phyloP scores from a whole-genome alignment of 345 rosid species.

The Cardamine chenopodiifolia region DNA sequence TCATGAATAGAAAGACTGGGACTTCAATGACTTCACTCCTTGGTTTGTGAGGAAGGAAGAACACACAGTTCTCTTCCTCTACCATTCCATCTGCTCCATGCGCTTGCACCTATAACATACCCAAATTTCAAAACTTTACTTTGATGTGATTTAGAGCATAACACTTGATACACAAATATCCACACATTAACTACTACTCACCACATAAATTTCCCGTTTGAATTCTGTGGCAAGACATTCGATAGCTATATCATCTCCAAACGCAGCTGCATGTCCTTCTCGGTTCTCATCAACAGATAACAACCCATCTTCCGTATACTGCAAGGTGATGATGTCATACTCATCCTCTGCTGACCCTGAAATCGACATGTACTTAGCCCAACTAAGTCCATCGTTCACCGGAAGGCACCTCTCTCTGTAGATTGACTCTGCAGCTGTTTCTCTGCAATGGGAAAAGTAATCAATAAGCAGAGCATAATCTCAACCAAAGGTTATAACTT shows the following conservation, averaged over 20 bases:
- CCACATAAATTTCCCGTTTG: conserved; percentile 89
- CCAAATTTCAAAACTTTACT: conserved; percentile 20
- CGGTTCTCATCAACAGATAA: conserved; percentile 87
- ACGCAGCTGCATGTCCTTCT: conserved; percentile 86
- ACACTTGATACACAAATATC: neutral
- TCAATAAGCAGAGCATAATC: neutral
- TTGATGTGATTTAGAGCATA: neutral
- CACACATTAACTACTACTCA: conserved; percentile 30
- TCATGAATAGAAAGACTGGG: conserved; percentile 95
- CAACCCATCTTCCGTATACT: conserved; percentile 92
- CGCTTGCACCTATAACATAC: conserved; percentile 75
- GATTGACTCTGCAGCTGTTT: conserved; percentile 87
- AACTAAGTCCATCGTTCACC: conserved; percentile 78
- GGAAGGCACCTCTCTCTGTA: conserved; percentile 87
- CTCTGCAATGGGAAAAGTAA: conserved; percentile 56
- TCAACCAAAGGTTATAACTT: neutral
- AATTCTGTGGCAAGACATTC: conserved; percentile 97
- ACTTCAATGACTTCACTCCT: conserved; percentile 75
- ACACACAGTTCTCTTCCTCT: conserved; percentile 90
- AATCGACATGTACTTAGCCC: conserved; percentile 98
- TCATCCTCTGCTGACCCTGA: conserved; percentile 91
- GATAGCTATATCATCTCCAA: conserved; percentile 98
- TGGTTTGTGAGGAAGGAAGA: conserved; percentile 95
- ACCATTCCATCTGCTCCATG: conserved; percentile 98
- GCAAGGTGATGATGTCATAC: conserved; percentile 85